These are phyloP conservation scores for Botrytis elliptica DNA, from an alignment of 2,329 filamentous ascomycete species.

Conservation along the genomic window DNA sequence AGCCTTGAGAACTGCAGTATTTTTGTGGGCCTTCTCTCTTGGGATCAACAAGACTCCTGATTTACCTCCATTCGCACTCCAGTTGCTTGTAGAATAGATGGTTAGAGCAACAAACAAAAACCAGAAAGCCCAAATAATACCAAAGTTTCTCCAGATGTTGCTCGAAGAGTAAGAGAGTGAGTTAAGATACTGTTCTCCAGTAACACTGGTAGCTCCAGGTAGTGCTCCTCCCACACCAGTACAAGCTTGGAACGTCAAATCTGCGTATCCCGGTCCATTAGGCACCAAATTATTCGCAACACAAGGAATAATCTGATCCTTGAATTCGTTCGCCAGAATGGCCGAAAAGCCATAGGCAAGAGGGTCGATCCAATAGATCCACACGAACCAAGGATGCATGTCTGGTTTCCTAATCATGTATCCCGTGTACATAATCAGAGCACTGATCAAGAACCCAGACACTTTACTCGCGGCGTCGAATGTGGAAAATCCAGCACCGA, in stretches of 20 bases:
- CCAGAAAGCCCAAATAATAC: slow-evolving; percentile 63
- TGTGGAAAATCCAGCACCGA: slow-evolving; percentile 59
- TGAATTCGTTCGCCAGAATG: slow-evolving; percentile 69
- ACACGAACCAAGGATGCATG: slow-evolving; percentile 64
- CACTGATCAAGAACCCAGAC: slow-evolving; percentile 51
- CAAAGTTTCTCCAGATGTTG: slow-evolving; percentile 61
- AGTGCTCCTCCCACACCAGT: slow-evolving; percentile 57
- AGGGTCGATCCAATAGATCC: slow-evolving; percentile 65
- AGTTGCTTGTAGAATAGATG: slow-evolving; percentile 55
- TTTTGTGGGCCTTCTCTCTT: slow-evolving; percentile 53
- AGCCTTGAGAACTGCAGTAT: slow-evolving; percentile 32
- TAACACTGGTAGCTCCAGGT: slow-evolving; percentile 50
- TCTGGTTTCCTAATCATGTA: slow-evolving; percentile 61
- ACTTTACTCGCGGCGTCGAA: slow-evolving; percentile 59
- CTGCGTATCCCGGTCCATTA: slow-evolving; percentile 48
- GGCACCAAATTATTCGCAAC: slow-evolving; percentile 52
- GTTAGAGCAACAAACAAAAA: slow-evolving; percentile 57
- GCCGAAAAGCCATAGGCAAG: slow-evolving; percentile 69
- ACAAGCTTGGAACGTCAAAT: slow-evolving; percentile 50
- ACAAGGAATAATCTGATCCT: slow-evolving; percentile 53
- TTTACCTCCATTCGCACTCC: slow-evolving; percentile 53
- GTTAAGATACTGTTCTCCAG: slow-evolving; percentile 56
- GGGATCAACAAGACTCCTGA: slow-evolving; percentile 60
- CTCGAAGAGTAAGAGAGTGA: slow-evolving; percentile 53
- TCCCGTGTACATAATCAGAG: slow-evolving; percentile 60